Percentiles rank a stretch among this genome's conserved stretches.
These are phyloP conservation scores for Hemisphaericaspora lyxosophila DNA, from an alignment of 1,139 yeast genomes.

Conservation along the genomic window DNA sequence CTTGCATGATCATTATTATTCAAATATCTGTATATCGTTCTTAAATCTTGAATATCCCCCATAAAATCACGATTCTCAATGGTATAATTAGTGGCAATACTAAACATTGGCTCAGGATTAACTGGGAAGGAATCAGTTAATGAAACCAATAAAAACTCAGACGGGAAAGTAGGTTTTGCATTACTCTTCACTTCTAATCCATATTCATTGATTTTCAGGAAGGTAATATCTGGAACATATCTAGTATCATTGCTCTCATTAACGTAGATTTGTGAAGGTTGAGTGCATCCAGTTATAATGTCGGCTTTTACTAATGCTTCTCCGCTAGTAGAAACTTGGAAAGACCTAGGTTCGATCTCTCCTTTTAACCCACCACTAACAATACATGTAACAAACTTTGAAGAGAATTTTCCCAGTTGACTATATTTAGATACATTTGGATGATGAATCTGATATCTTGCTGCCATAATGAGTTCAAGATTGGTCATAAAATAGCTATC, in stretches of 20 bases:
- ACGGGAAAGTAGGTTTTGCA: constrained; percentile 96
- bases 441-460: constrained; percentile 64
- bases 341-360: constrained; percentile 87
- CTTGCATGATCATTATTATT: constrained; percentile 33
- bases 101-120: constrained; percentile 53
- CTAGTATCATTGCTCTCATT: constrained; percentile 68
- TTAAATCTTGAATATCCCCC: constrained; percentile 67
- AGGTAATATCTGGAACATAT: constrained; percentile 93
- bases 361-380: constrained; percentile 83
- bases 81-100: constrained; percentile 48
- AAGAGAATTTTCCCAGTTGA: constrained; percentile 67
- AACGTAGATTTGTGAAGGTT: constrained; percentile 84
- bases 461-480: constrained; percentile 83
- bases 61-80: constrained; percentile 76
- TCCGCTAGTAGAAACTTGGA: constrained; percentile 85
- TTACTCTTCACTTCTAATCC: constrained; percentile 81
- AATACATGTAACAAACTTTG: constrained; percentile 92
- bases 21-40: constrained; percentile 42
- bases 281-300: constrained; percentile 82
- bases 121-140: constrained; percentile 91
- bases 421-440: constrained; percentile 72
- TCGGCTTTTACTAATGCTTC: constrained; percentile 89
- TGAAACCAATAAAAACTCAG: constrained; percentile 85
- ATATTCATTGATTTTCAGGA: constrained; percentile 82
- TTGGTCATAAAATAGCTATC: constrained; percentile 88